Percentiles rank a stretch among this genome's conserved stretches.
Conservation (phyloP, 2,329 filamentous ascomycete genomes). For the Coniochaeta prunicola region DNA sequence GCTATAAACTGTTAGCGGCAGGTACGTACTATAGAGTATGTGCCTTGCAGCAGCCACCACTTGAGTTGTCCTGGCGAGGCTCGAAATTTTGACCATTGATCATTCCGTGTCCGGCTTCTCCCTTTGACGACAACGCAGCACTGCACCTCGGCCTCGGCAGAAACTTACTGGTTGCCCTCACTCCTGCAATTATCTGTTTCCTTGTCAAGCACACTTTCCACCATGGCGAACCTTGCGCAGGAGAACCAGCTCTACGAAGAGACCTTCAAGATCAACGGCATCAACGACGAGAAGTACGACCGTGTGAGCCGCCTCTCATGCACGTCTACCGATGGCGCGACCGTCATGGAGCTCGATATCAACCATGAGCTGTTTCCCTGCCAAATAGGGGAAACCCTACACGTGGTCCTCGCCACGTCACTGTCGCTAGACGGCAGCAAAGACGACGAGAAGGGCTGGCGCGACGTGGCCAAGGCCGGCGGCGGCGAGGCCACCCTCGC, state of each 20-base stretch:
- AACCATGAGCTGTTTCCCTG: constrained; percentile 89
- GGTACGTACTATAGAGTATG: too few species aligned
- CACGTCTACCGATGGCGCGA: constrained; percentile 66
- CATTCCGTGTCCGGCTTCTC: not conserved
- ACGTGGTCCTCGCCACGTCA: constrained; percentile 76
- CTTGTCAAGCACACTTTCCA: too few species aligned
- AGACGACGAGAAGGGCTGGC: constrained; percentile 73
- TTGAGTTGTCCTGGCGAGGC: not conserved
- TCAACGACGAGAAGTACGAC: constrained; percentile 89
- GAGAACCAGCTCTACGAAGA: constrained; percentile 94
- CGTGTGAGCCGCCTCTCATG: constrained; percentile 81
- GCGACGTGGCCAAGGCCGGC: constrained; percentile 55
- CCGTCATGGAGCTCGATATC: constrained; percentile 79
- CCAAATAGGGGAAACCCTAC: constrained; percentile 64
- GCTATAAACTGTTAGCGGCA: not conserved
- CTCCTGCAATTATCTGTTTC: too few species aligned
- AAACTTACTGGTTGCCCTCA: not conserved
- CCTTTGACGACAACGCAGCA: not conserved
- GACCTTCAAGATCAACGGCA: constrained; percentile 71
- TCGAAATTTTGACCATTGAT: constrained; percentile 4
- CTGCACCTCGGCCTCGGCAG: not conserved
- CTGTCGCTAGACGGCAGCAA: constrained; percentile 80
- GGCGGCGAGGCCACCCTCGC: constrained; percentile 55
- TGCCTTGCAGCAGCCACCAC: not conserved
- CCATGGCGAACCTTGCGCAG: constrained; percentile 52